Conservation (phyloP, 2,329 filamentous ascomycete genomes). For the Xenosphaeropsis pyriputrescens region DNA sequence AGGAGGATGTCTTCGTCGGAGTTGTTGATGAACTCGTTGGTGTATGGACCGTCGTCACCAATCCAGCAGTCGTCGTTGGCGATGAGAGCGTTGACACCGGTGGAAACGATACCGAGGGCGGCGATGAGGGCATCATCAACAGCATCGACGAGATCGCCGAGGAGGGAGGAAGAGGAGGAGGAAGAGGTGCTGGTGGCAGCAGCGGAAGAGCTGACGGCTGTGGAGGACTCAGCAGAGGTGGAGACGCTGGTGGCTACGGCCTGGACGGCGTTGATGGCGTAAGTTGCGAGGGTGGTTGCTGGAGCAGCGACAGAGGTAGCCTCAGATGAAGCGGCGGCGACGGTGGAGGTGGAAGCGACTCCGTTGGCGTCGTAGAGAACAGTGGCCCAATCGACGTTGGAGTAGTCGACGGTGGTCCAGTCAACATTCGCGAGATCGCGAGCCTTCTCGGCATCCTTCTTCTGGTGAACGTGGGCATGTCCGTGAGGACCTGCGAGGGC, state of each 20-base stretch:
- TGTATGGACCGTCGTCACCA: constrained; percentile 18
- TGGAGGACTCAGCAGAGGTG: not conserved
- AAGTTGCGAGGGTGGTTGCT: not conserved
- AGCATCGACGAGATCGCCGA: no score
- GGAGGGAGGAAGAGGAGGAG: not conserved
- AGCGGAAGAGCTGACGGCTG: not conserved
- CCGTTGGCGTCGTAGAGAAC: no score
- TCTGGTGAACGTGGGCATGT: constrained; percentile 1
- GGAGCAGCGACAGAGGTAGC: not conserved
- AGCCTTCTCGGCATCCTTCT: constrained; percentile 1
- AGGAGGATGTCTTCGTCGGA: constrained; percentile 16
- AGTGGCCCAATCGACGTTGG: not conserved
- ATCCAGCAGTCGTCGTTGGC: constrained; percentile 20
- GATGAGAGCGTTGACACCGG: constrained; percentile 9
- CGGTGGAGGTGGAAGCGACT: not conserved
- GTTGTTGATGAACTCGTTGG: constrained; percentile 20
- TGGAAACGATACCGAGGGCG: not conserved
- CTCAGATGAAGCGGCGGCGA: not conserved
- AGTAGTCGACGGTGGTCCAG: not conserved
- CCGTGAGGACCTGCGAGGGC: not conserved
- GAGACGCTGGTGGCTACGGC: not conserved
- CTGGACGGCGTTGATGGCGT: not conserved
- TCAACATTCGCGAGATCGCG: not conserved
- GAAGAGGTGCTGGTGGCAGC: not conserved
- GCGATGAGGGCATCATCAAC: no score